These are phyloP conservation scores for Orbilia ellipsospora DNA, from an alignment of 2,329 filamentous ascomycete genomes.

Conservation along the genomic window DNA sequence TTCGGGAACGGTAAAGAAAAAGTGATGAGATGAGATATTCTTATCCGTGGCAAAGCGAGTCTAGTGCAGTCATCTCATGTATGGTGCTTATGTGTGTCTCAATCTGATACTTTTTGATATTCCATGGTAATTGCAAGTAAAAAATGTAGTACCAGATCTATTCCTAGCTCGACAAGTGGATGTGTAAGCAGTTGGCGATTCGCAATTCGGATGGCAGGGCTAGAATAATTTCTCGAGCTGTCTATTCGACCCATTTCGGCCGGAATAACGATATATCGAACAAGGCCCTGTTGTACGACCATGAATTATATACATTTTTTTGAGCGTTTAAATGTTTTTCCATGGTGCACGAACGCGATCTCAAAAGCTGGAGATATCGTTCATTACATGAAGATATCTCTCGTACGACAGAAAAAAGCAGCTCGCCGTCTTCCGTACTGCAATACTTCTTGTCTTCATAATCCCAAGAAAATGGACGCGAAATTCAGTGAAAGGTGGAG, in stretches of 20 bases:
- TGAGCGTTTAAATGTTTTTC: not conserved
- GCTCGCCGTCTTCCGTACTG: constrained; percentile 42
- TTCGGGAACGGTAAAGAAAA: not conserved
- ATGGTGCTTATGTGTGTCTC: constrained; percentile 20
- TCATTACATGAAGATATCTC: not conserved
- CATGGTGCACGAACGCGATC: not conserved
- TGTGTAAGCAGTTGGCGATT: constrained; percentile 12
- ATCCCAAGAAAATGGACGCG: constrained; percentile 47
- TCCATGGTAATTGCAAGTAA: constrained; percentile 11
- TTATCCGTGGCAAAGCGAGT: constrained; percentile 53
- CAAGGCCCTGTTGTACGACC: no score
- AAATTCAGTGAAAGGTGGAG: constrained; percentile 34
- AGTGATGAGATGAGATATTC: constrained; percentile 4
- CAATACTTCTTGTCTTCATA: constrained; percentile 30
- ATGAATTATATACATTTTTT: no score
- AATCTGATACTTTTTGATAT: constrained; percentile 12
- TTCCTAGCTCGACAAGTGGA: constrained; percentile 1
- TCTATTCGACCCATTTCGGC: not conserved
- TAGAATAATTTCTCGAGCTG: not conserved
- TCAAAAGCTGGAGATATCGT: not conserved
- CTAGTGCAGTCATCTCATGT: constrained; percentile 33
- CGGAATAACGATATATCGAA: not conserved
- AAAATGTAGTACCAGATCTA: not conserved
- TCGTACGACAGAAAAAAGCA: constrained; percentile 39
- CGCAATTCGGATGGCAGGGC: constrained; percentile 2